These are phyloP conservation scores for Lodderomyces pseudojiufengensis DNA, from an alignment of 1,139 yeast species.

Conservation along the genomic window DNA sequence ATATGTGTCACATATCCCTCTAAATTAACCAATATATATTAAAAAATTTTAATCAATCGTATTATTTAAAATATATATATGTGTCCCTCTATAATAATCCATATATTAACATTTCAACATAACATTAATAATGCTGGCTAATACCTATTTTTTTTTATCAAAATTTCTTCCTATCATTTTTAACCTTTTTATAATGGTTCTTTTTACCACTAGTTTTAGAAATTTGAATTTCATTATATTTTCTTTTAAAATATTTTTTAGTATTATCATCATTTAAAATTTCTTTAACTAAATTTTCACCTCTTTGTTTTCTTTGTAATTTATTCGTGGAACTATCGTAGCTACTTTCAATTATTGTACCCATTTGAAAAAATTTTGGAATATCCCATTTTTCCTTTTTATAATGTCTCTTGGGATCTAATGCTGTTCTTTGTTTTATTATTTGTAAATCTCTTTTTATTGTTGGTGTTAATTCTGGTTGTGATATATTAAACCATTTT, in stretches of 20 bases:
- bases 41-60: too few relatives aligned
- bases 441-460: conserved; percentile 75
- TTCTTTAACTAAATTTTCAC: conserved; percentile 76
- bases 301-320: conserved; percentile 66
- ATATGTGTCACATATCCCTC: too few relatives aligned
- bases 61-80: too few relatives aligned
- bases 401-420: conserved; percentile 95
- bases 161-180: conserved; percentile 57
- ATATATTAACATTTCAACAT: too few relatives aligned
- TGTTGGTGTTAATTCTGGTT: conserved; percentile 70
- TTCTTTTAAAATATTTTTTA: conserved; percentile 76
- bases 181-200: conserved; percentile 61
- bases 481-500: conserved; percentile 81
- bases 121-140: too few relatives aligned
- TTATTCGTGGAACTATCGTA: conserved; percentile 77
- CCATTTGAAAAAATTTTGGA: conserved; percentile 83
- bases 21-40: too few relatives aligned
- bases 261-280: conserved; percentile 70
- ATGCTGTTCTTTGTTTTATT: conserved; percentile 80
- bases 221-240: conserved; percentile 74
- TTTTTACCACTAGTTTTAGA: conserved; percentile 74
- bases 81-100: too few relatives aligned
- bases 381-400: conserved; percentile 79
- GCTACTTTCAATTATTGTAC: conserved; percentile 80
- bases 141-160: conserved; percentile 15